These are phyloP conservation scores for Neonectria hederae DNA, from an alignment of 2,329 filamentous ascomycete genomes.

Conservation along the genomic window DNA sequence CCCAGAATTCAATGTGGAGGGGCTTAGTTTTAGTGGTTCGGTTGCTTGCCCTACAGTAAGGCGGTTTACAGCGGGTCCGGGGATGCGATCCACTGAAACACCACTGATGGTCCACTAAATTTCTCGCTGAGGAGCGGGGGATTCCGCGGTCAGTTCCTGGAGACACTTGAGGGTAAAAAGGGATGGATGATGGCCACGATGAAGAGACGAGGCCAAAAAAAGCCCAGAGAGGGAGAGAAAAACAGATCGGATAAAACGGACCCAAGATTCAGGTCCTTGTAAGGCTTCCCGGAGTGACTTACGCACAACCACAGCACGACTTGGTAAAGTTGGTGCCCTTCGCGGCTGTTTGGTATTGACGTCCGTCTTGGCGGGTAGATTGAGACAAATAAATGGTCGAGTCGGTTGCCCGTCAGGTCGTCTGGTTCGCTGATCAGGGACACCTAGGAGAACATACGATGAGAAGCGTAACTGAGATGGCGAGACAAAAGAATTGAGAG, in stretches of 20 bases:
- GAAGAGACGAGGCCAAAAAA: not conserved
- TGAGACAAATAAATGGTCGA: not conserved
- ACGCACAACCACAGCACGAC: not conserved
- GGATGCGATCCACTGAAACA: constrained; percentile 13
- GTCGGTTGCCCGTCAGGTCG: not conserved
- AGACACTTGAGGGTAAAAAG: not conserved
- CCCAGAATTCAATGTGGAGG: constrained; percentile 7
- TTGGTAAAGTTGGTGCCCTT: not conserved
- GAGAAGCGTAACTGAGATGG: not conserved
- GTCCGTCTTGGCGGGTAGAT: not conserved
- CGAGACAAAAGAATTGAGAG: not conserved
- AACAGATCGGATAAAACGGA: not conserved
- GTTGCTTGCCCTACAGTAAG: not conserved
- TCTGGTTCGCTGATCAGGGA: no score
- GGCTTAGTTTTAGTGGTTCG: not conserved
- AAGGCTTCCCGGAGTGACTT: not conserved
- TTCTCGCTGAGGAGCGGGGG: not conserved
- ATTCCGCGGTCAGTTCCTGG: not conserved
- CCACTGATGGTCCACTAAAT: constrained; percentile 9
- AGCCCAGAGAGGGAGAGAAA: not conserved
- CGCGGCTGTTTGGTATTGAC: not conserved
- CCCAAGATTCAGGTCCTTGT: not conserved
- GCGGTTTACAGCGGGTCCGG: constrained; percentile 12
- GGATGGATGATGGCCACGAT: not conserved
- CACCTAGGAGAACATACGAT: not conserved